Percentiles rank a stretch among this genome's conserved stretches.
Evolutionary conservation across 2,329 filamentous ascomycete species (phyloP).

Genomic region (Cladorrhinum sp.): DNA sequence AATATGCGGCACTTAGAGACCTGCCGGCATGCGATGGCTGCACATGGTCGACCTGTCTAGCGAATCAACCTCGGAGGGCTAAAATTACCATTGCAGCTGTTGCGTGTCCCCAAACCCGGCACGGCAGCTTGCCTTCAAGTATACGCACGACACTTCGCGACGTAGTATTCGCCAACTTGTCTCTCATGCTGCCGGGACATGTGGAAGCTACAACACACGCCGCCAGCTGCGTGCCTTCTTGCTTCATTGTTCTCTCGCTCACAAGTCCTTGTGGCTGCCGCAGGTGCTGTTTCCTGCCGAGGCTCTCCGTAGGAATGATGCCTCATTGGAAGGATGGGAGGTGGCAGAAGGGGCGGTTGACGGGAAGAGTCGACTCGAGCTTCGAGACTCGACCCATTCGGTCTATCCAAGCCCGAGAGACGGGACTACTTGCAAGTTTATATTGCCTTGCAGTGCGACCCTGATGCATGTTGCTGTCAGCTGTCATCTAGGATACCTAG

Average conservation of each 20-base stretch:
- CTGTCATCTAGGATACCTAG: slow-evolving; percentile 5
- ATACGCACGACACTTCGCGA: slow-evolving; percentile 19
- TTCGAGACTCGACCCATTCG: slow-evolving; percentile 1
- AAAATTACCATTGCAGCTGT: slow-evolving; percentile 19
- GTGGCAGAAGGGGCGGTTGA: not conserved
- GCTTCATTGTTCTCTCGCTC: slow-evolving; percentile 6
- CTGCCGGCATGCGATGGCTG: slow-evolving; percentile 20
- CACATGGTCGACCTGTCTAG: slow-evolving; percentile 6
- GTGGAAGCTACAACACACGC: slow-evolving; percentile 19
- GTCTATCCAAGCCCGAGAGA: slow-evolving; percentile 8
- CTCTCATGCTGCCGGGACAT: slow-evolving; percentile 15
- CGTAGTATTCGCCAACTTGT: slow-evolving; percentile 17
- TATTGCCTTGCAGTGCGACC: slow-evolving; percentile 19
- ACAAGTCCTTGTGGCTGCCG: not conserved
- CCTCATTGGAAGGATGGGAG: not conserved
- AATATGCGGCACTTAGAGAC: slow-evolving; percentile 21
- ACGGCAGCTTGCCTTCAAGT: slow-evolving; percentile 21
- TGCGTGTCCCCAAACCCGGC: slow-evolving; percentile 10
- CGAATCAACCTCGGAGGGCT: slow-evolving; percentile 20
- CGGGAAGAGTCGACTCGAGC: not conserved
- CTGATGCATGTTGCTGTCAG: slow-evolving; percentile 14
- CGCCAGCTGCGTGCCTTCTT: slow-evolving; percentile 13
- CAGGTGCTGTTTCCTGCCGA: not conserved
- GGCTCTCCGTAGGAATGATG: not conserved
- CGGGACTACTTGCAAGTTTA: slow-evolving; percentile 9